A percentile compares a stretch with the other conserved stretches of the same genome.
phyloP scores from a whole-genome alignment of 371 early-diverging fungal species.

The Dichotomocladium elegans region DNA sequence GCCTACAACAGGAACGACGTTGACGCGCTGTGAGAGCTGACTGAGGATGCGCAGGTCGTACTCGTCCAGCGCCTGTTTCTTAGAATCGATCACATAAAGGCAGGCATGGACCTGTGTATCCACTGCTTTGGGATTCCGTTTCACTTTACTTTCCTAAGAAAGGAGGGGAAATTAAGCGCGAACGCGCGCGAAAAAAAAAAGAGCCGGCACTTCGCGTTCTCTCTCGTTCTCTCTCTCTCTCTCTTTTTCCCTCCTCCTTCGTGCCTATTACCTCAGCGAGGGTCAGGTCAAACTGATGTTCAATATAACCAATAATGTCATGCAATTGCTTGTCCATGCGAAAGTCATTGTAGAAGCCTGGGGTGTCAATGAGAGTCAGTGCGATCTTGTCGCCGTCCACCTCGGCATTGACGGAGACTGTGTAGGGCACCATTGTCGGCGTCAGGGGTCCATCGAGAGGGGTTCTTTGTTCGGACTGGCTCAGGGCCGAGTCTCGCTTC shows the following conservation, averaged over 20 bases:
- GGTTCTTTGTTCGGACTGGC: conserved; percentile 8
- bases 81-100: conserved; percentile 93
- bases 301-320: conserved; percentile 60
- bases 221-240: too few species aligned
- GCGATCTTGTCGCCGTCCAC: conserved; percentile 76
- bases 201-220: too few species aligned
- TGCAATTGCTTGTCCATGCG: conserved; percentile 54
- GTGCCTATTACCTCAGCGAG: conserved; percentile 58
- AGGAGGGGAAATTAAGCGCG: too few species aligned
- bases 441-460: conserved; percentile 33
- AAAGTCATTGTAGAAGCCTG: conserved; percentile 60
- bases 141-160: conserved; percentile 61
- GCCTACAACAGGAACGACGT: conserved; percentile 95
- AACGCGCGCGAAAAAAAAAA: too few species aligned
- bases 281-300: conserved; percentile 73
- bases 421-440: conserved; percentile 44
- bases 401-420: conserved; percentile 62
- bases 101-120: conserved; percentile 93
- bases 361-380: conserved; percentile 84
- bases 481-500: conserved; percentile 24
- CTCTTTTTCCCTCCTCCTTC: neutral
- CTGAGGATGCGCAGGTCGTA: conserved; percentile 89
- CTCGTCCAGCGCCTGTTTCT: conserved; percentile 63
- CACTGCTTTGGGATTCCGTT: conserved; percentile 73
- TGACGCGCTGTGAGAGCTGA: conserved; percentile 80